Evolutionary conservation across 345 rosid species (phyloP), one percentile per base, ranked within the genome.

Genomic region (Brassica incana): DNA sequence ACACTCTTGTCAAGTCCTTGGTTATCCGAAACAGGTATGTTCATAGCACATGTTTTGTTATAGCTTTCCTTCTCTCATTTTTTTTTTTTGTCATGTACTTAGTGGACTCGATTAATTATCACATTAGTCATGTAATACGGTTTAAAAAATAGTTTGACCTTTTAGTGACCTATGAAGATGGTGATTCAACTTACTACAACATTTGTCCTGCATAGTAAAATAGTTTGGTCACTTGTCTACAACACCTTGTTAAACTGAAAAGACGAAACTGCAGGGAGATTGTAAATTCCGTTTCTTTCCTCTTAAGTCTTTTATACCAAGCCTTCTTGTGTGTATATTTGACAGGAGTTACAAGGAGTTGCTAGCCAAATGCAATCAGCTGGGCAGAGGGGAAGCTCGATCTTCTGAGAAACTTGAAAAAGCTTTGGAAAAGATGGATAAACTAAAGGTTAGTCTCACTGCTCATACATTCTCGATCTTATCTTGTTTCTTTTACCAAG

Each of bases 341-440:
- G 48, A 45, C 72, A 95, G 98, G 95, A 91, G 87, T 81, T 95
- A 93, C 65, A 91, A 91, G 78, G 97, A 95, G 65, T 78, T 95
- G 88, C 81, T 91, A 88, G 91, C 89, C 15, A 93, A 93, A 86
- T 93, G 98, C 85, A 91, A 89, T 82, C 84, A 88, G 81, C 90
- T 89, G 36, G 97, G 97, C 40, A 88, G 97, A 86, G 97, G 91
- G 3, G 97, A 93, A 84, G 90, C 98, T 70, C 88, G 86, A 71
- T 84, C 88, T 20, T 80, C 83, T 43, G 85, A 80, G 79, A 88
- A 85, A 81, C 93, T 93, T 8, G 97, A 88, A 83, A 91, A 90
- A 78, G 97, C 93, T 59, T 84, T 86, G 86, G 86, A 80, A 67
- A 93, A 90, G 83, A 88, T 91, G 33, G 83, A 65, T 69, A 88